phyloP scores from a whole-genome alignment of 768 basidiomycete species.

The Lactarius evosmus region DNA sequence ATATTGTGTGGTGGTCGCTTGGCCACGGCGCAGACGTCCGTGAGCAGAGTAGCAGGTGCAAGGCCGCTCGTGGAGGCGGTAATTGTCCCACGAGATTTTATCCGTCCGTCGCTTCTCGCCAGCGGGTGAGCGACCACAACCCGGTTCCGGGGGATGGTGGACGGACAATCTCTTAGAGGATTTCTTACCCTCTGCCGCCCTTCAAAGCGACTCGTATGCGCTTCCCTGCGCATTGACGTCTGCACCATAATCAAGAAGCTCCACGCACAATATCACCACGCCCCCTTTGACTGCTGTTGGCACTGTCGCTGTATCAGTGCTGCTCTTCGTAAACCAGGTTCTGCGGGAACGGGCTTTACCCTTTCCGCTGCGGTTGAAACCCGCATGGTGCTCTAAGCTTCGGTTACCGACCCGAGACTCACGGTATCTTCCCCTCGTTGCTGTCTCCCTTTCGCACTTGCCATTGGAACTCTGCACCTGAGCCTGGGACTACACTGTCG shows the following conservation, averaged over 20 bases:
- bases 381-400: neutral
- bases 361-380: neutral
- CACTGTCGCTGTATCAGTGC: no score
- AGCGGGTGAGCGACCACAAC: neutral
- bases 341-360: neutral
- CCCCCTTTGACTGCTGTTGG: neutral
- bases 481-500: neutral
- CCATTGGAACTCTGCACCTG: no score
- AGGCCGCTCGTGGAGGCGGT: constrained; percentile 1
- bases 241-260: constrained; percentile 11
- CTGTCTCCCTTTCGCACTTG: neutral
- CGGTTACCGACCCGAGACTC: neutral
- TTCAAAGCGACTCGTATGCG: constrained; percentile 1
- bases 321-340: neutral
- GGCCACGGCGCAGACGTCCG: constrained; percentile 7
- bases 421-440: neutral
- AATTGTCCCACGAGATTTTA: neutral
- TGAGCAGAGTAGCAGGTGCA: constrained; percentile 13
- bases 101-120: neutral
- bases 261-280: neutral
- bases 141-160: neutral
- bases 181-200: constrained; percentile 3
- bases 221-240: constrained; percentile 25
- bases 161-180: neutral
- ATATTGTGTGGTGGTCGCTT: constrained; percentile 6